phyloP scores from a whole-genome alignment of 805 yeast genomes.

The Wickerhamiella lipophila region DNA sequence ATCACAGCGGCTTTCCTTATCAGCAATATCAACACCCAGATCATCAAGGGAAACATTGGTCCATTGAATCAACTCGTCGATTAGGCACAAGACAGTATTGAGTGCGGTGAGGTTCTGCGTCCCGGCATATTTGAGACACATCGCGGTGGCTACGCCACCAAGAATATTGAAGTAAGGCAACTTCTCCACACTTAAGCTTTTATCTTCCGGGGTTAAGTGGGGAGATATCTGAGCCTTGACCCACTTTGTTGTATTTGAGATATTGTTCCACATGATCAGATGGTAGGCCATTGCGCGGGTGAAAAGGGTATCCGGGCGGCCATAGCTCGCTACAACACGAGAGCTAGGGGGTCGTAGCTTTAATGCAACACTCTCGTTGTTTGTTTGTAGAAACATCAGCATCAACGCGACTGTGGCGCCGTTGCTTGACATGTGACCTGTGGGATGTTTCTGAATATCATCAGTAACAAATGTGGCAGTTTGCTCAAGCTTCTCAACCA shows the following conservation, averaged over 20 bases:
- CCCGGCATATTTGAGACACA: slow-evolving; percentile 70
- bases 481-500: slow-evolving; percentile 46
- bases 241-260: slow-evolving; percentile 44
- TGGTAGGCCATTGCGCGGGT: slow-evolving; percentile 51
- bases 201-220: slow-evolving; percentile 11
- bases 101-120: slow-evolving; percentile 44
- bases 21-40: slow-evolving; percentile 20
- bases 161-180: slow-evolving; percentile 50
- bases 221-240: slow-evolving; percentile 44
- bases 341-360: slow-evolving; percentile 51
- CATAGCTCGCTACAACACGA: slow-evolving; percentile 47
- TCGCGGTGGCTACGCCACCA: slow-evolving; percentile 62
- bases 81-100: slow-evolving; percentile 39
- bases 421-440: slow-evolving; percentile 40
- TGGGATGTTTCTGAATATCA: slow-evolving; percentile 47
- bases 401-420: slow-evolving; percentile 71
- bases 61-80: slow-evolving; percentile 34
- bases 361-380: slow-evolving; percentile 44
- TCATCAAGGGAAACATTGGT: slow-evolving; percentile 33
- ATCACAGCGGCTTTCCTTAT: slow-evolving; percentile 35
- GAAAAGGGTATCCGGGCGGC: slow-evolving; percentile 66
- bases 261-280: slow-evolving; percentile 58
- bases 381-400: slow-evolving; percentile 60
- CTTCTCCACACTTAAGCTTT: slow-evolving; percentile 43
- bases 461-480: slow-evolving; percentile 38